These are phyloP conservation scores for Dendrobium chrysotoxum DNA, from an alignment of 106 monocot genomes.

Conservation along the genomic window DNA sequence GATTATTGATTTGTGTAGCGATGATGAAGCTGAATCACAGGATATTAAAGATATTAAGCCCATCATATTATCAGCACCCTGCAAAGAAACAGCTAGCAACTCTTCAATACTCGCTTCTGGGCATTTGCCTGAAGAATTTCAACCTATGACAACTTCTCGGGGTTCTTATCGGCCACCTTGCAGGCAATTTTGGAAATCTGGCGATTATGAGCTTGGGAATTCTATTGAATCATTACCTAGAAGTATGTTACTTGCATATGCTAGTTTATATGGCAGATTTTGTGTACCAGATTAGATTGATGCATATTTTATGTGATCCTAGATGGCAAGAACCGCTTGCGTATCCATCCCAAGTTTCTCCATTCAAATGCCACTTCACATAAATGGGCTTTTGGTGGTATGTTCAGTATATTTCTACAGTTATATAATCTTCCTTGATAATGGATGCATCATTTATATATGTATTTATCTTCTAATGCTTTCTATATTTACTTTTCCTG, in stretches of 20 bases:
- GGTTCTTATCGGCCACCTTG: constrained; percentile 20
- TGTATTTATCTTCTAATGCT: background rate
- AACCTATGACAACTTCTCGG: background rate
- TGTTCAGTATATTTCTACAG: background rate
- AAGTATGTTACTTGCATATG: constrained; percentile 24
- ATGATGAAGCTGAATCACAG: constrained; percentile 36
- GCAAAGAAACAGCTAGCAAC: background rate
- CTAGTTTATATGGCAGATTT: background rate
- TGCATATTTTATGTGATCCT: background rate
- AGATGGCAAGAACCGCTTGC: constrained; percentile 64
- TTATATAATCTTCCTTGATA: constrained; percentile 14
- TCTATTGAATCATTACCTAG: constrained; percentile 8
- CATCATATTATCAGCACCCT: background rate
- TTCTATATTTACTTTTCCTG: constrained; percentile 1
- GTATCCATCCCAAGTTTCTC: constrained; percentile 90
- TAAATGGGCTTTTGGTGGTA: constrained; percentile 99
- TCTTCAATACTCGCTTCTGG: constrained; percentile 7
- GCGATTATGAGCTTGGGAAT: constrained; percentile 54
- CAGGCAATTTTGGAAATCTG: constrained; percentile 88
- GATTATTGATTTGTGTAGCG: constrained; percentile 42
- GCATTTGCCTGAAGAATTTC: constrained; percentile 3
- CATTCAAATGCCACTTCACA: constrained; percentile 99
- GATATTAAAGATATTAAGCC: constrained; percentile 27
- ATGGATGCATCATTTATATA: background rate
- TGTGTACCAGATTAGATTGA: background rate